These are phyloP conservation scores for Fusarium torulosum DNA, from an alignment of 2,329 filamentous ascomycete species.

Conservation along the genomic window DNA sequence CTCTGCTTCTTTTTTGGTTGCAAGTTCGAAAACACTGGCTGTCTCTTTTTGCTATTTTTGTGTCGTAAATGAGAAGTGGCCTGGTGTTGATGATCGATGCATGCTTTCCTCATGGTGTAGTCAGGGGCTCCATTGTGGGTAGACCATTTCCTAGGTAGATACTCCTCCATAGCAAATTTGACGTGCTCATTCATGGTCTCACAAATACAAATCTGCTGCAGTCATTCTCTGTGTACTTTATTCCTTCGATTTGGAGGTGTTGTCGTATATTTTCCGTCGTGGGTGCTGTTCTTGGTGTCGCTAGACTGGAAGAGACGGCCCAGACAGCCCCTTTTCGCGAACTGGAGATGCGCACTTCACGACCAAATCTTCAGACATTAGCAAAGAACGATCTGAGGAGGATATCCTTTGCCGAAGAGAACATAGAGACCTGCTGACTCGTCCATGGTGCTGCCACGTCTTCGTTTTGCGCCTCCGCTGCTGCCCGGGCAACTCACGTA, in stretches of 20 bases:
- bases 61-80: too few relatives aligned
- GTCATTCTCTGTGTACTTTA: background rate
- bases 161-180: rapidly evolving
- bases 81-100: background rate
- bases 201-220: rapidly evolving
- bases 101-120: background rate
- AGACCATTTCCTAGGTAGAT: too few relatives aligned
- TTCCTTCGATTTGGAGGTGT: background rate
- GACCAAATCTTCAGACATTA: too few relatives aligned
- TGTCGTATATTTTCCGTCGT: background rate
- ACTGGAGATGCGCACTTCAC: background rate
- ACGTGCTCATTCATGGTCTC: rapidly evolving
- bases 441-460: background rate
- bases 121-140: background rate
- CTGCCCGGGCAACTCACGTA: background rate
- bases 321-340: background rate
- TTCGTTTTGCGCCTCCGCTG: background rate
- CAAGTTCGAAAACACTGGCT: background rate
- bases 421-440: background rate
- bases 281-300: background rate
- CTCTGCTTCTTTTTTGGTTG: background rate
- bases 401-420: too few relatives aligned
- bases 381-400: too few relatives aligned
- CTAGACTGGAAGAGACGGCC: background rate
- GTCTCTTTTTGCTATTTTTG: background rate